Conservation (phyloP, 1,284 basidiomycete genomes). For the Tylopilus sp. region DNA sequence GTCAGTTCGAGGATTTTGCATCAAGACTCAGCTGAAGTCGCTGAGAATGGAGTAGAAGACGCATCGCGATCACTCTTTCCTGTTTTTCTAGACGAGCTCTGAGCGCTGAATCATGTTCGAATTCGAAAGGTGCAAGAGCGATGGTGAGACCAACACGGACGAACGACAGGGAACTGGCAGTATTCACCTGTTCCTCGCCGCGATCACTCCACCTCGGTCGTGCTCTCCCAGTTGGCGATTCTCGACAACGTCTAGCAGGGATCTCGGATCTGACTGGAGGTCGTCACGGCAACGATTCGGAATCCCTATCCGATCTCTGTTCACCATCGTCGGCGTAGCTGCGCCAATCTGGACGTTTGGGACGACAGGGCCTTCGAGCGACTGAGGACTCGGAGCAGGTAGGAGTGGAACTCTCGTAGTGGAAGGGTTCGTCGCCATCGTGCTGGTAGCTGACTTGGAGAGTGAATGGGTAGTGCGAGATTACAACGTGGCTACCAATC, state of each 20-base stretch:
- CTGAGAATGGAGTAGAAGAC: constrained; percentile 1
- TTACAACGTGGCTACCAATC: too few species aligned
- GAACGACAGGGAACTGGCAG: too few species aligned
- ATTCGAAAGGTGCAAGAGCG: not conserved
- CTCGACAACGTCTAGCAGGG: constrained; percentile 45
- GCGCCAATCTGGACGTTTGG: constrained; percentile 13
- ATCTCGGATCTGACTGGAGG: not conserved
- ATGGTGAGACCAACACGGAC: too few species aligned
- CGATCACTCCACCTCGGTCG: constrained; percentile 48
- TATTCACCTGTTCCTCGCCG: constrained; percentile 49
- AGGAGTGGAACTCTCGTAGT: constrained; percentile 7
- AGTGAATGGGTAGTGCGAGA: too few species aligned
- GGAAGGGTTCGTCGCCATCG: constrained; percentile 7
- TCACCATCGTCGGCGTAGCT: constrained; percentile 46
- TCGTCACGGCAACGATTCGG: not conserved
- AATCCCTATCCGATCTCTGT: constrained; percentile 48
- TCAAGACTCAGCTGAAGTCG: constrained; percentile 1
- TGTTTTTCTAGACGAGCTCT: constrained; percentile 10
- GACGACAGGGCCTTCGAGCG: constrained; percentile 8
- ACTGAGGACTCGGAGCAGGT: constrained; percentile 5
- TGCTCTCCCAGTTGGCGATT: constrained; percentile 52
- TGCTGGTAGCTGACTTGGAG: too few species aligned
- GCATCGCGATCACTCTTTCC: not conserved
- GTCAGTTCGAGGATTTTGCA: too few species aligned
- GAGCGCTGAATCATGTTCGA: not conserved